Conservation (phyloP, 805 yeast species). For the Clavispora vitiphila region DNA sequence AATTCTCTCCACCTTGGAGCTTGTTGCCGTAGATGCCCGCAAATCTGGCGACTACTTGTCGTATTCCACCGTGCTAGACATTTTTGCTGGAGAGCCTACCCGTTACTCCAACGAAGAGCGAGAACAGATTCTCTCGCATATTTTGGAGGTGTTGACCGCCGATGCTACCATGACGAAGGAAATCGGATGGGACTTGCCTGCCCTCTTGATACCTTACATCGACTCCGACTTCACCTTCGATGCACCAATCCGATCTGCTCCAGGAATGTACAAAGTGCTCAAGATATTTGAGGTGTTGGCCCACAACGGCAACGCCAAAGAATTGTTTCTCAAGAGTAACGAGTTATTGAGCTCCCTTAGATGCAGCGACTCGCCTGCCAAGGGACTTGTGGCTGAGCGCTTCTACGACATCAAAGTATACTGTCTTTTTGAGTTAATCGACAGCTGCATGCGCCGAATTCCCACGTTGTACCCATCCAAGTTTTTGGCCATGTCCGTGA, state of each 20-base stretch:
- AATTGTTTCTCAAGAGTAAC: constrained; percentile 64
- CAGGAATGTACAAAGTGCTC: constrained; percentile 35
- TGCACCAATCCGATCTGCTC: constrained; percentile 30
- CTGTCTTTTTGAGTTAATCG: constrained; percentile 60
- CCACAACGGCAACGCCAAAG: constrained; percentile 72
- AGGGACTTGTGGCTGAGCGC: constrained; percentile 14
- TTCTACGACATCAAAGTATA: constrained; percentile 58
- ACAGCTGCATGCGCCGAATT: constrained; percentile 54
- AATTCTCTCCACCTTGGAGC: constrained; percentile 23
- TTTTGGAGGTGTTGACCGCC: constrained; percentile 39
- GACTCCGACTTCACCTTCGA: constrained; percentile 29
- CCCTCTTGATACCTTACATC: constrained; percentile 52
- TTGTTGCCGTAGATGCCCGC: constrained; percentile 30
- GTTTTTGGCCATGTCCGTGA: constrained; percentile 64
- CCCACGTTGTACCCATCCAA: constrained; percentile 73
- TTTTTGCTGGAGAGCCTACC: constrained; percentile 46
- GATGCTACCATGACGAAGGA: constrained; percentile 52
- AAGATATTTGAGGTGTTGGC: constrained; percentile 61
- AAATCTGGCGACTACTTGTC: constrained; percentile 60
- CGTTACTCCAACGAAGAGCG: constrained; percentile 48
- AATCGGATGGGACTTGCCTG: constrained; percentile 92
- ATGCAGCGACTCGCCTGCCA: constrained; percentile 13
- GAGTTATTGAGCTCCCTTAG: constrained; percentile 50
- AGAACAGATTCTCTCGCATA: constrained; percentile 38
- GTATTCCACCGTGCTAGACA: constrained; percentile 68